Evolutionary conservation across 768 basidiomycete genomes (phyloP).

Genomic region (Suillus clintonianus): DNA sequence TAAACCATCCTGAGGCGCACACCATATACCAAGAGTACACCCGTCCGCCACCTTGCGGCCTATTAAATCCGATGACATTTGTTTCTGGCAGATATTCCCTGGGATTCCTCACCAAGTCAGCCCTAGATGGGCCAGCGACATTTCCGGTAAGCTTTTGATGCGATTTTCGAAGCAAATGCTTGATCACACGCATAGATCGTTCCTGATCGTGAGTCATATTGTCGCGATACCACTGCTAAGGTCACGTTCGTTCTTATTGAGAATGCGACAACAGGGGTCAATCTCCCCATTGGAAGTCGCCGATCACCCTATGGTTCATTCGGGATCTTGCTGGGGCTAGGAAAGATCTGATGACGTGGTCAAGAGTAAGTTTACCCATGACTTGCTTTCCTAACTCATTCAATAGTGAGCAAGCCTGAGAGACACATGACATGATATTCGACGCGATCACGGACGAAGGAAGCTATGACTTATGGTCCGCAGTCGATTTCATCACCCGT

Average conservation of each 20-base stretch:
- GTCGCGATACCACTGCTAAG: conserved; percentile 48
- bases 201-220: conserved; percentile 46
- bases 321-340: conserved; percentile 37
- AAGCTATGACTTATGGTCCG: conserved; percentile 32
- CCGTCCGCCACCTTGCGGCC: neutral
- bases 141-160: conserved; percentile 32
- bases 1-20: conserved; percentile 57
- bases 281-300: conserved; percentile 46
- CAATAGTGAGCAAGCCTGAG: conserved; percentile 40
- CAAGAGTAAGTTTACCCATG: conserved; percentile 36
- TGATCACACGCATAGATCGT: conserved; percentile 30
- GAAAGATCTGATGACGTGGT: conserved; percentile 45
- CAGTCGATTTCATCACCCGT: conserved; percentile 36
- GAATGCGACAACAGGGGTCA: conserved; percentile 38
- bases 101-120: neutral
- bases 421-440: conserved; percentile 44
- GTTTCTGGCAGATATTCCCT: neutral
- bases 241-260: conserved; percentile 46
- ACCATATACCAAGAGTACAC: conserved; percentile 28
- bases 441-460: conserved; percentile 38
- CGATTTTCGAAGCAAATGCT: conserved; percentile 36
- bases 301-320: conserved; percentile 39
- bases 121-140: conserved; percentile 6
- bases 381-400: conserved; percentile 38
- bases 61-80: neutral